Conservation (phyloP, 2,329 filamentous ascomycete species). For the Aspergillus aculeatinus region DNA sequence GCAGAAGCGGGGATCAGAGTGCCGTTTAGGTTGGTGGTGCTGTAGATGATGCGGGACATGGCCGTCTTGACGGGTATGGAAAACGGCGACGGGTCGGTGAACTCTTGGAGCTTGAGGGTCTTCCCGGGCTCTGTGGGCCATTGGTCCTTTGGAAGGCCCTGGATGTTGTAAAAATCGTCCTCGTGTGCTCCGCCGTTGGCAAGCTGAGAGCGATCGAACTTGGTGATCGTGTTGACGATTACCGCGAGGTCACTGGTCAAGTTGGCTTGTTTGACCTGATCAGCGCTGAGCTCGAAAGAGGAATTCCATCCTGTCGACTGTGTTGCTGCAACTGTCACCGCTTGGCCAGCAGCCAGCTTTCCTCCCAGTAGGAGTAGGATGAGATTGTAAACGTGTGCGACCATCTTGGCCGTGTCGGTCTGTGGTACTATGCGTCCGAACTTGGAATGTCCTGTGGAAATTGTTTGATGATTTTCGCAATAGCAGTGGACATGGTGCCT, state of each 20-base stretch:
- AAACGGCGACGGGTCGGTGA: slow-evolving; percentile 16
- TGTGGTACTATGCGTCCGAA: background rate
- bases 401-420: background rate
- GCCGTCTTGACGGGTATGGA: slow-evolving; percentile 18
- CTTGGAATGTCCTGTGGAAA: background rate
- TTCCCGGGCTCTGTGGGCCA: slow-evolving; percentile 15
- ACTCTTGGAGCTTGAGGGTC: slow-evolving; percentile 16
- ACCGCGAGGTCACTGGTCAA: slow-evolving; percentile 6
- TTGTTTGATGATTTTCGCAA: background rate
- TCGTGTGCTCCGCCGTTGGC: slow-evolving; percentile 21
- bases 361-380: background rate
- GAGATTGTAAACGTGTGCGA: slow-evolving; percentile 1
- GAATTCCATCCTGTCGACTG: slow-evolving; percentile 16
- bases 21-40: slow-evolving; percentile 47
- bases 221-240: slow-evolving; percentile 14
- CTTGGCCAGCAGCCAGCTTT: slow-evolving; percentile 2
- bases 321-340: slow-evolving; percentile 1
- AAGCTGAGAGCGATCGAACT: slow-evolving; percentile 19
- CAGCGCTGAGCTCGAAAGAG: slow-evolving; percentile 13
- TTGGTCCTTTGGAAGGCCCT: slow-evolving; percentile 10
- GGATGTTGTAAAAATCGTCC: slow-evolving; percentile 18
- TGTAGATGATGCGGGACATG: slow-evolving; percentile 52
- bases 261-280: slow-evolving; percentile 8
- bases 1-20: slow-evolving; percentile 50
- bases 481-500: no score